Conservation (phyloP, 345 rosid genomes). For the Bretschneidera sinensis region DNA sequence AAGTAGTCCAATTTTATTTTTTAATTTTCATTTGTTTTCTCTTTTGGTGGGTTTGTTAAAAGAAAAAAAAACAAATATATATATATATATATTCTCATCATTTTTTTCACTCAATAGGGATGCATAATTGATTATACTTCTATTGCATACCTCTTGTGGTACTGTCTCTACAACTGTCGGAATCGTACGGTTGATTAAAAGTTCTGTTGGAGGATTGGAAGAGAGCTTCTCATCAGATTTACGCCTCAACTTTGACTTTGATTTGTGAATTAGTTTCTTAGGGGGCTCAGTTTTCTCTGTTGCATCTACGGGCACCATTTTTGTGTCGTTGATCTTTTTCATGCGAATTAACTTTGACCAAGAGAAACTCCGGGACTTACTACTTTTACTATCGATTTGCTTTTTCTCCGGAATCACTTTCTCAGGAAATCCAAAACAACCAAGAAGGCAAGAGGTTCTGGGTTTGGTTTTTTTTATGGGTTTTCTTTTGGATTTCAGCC, state of each 20-base stretch:
- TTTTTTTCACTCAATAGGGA: too few species aligned
- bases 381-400: conserved; percentile 7
- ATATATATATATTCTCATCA: too few species aligned
- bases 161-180: too few species aligned
- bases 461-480: conserved; percentile 12
- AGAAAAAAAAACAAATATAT: too few species aligned
- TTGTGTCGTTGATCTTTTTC: conserved; percentile 29
- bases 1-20: conserved; percentile 11
- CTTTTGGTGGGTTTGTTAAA: too few species aligned
- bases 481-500: conserved; percentile 25
- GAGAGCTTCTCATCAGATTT: too few species aligned
- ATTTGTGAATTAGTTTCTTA: too few species aligned
- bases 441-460: conserved; percentile 23
- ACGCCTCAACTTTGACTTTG: too few species aligned
- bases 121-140: too few species aligned
- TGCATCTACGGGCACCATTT: conserved; percentile 42
- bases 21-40: conserved; percentile 6
- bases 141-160: too few species aligned
- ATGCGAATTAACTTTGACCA: conserved; percentile 29
- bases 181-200: too few species aligned
- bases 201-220: too few species aligned
- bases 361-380: conserved; percentile 14
- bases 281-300: conserved; percentile 18
- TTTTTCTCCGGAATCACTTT: conserved; percentile 16
- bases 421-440: conserved; percentile 43